Percentiles rank a stretch among this genome's conserved stretches.
Evolutionary conservation across 495 filamentous ascomycete species (phyloP).

Genomic region (Lindgomyces ingoldianus): DNA sequence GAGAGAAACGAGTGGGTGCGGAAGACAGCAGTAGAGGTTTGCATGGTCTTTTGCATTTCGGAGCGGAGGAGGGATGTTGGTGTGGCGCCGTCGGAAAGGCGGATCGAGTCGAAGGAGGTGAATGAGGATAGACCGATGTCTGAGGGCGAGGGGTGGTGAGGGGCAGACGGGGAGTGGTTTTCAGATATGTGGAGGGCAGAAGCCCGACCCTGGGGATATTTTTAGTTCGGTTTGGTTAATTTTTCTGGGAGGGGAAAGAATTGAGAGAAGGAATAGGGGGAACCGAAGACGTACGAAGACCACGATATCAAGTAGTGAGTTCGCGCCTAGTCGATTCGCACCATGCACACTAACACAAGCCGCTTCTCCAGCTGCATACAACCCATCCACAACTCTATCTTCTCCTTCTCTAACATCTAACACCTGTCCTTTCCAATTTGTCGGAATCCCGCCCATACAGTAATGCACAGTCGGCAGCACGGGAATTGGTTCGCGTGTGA

Average conservation of each 20-base stretch:
- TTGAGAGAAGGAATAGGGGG: neutral
- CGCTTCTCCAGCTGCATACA: conserved; percentile 95
- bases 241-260: too few species aligned
- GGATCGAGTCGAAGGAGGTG: conserved; percentile 76
- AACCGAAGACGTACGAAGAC: conserved; percentile 66
- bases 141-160: conserved; percentile 71
- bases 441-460: conserved; percentile 99
- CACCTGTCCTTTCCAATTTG: conserved; percentile 95
- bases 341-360: conserved; percentile 99
- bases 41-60: conserved; percentile 97
- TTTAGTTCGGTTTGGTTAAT: neutral
- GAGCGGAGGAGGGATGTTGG: conserved; percentile 80
- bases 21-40: conserved; percentile 95
- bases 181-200: conserved; percentile 94
- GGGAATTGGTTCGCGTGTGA: conserved; percentile 94
- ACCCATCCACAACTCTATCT: conserved; percentile 89
- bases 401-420: conserved; percentile 80
- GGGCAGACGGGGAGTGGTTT: conserved; percentile 74
- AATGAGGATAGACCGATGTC: conserved; percentile 87
- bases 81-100: conserved; percentile 79
- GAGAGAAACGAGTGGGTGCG: conserved; percentile 87
- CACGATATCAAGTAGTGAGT: conserved; percentile 94
- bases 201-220: conserved; percentile 62
- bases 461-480: conserved; percentile 98
- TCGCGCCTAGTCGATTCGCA: conserved; percentile 95